Percentiles rank a stretch among this genome's conserved stretches.
Evolutionary conservation across 2,329 filamentous ascomycete genomes (phyloP).

Genomic region (Trichoderma sp.): DNA sequence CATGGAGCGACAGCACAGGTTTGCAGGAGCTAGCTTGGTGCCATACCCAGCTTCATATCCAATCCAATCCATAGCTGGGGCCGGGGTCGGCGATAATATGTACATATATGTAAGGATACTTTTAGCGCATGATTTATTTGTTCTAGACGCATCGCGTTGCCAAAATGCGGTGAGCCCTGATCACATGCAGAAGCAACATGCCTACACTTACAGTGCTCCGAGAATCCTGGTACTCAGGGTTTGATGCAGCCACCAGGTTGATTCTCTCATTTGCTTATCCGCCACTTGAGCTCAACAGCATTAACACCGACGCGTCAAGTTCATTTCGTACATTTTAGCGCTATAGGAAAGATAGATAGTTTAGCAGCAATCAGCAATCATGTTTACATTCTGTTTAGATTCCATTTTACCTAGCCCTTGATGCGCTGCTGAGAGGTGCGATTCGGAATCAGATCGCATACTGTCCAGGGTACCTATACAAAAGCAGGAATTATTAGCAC

Average conservation of each 20-base stretch:
- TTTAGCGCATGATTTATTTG: not conserved
- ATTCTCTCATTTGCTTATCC: not conserved
- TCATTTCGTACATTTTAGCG: not conserved
- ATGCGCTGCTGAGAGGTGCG: too few relatives aligned
- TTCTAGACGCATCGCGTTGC: slow-evolving; percentile 11
- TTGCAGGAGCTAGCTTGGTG: not conserved
- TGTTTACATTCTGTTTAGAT: not conserved
- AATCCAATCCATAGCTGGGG: not conserved
- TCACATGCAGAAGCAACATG: slow-evolving; percentile 1
- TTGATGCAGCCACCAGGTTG: not conserved
- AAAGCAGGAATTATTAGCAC: not conserved
- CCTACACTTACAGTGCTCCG: not conserved
- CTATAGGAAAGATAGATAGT: not conserved
- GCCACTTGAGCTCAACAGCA: not conserved
- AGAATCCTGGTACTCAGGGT: not conserved
- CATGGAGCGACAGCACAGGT: not conserved
- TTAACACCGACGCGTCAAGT: not conserved
- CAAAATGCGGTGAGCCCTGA: slow-evolving; percentile 19
- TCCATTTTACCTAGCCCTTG: too few relatives aligned
- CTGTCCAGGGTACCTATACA: not conserved
- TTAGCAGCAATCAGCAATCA: not conserved
- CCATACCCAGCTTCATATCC: not conserved
- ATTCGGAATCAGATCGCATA: not conserved
- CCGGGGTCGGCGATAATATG: not conserved
- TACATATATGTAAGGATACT: not conserved